phyloP scores from a whole-genome alignment of 345 rosid genomes.

The Laguncularia racemosa region DNA sequence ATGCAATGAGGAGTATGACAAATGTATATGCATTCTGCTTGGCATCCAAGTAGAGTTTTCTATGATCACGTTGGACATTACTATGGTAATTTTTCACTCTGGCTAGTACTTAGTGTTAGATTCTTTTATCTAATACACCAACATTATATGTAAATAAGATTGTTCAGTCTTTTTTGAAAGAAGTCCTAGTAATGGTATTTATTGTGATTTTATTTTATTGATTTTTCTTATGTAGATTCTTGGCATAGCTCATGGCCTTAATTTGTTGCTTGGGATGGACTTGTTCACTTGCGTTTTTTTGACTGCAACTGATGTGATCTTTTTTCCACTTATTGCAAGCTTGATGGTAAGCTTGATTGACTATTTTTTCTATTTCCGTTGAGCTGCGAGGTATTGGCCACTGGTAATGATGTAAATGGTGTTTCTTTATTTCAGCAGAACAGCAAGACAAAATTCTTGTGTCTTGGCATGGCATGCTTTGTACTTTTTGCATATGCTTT shows the following conservation, averaged over 20 bases:
- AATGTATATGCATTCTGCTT: slow-evolving; percentile 58
- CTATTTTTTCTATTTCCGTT: slow-evolving; percentile 1
- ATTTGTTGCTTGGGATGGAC: slow-evolving; percentile 79
- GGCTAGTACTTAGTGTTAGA: not conserved
- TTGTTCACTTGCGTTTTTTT: slow-evolving; percentile 74
- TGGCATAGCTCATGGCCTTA: slow-evolving; percentile 90
- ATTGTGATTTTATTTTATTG: slow-evolving; percentile 10
- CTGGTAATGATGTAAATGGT: not conserved
- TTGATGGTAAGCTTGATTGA: slow-evolving; percentile 46
- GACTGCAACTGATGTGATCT: slow-evolving; percentile 77
- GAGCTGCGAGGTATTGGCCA: slow-evolving; percentile 3
- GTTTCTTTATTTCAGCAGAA: slow-evolving; percentile 41
- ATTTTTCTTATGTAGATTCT: slow-evolving; percentile 50
- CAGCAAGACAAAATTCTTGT: slow-evolving; percentile 45
- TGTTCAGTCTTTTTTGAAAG: not conserved
- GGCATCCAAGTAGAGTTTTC: slow-evolving; percentile 88
- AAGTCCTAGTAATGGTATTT: not conserved
- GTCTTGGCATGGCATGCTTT: slow-evolving; percentile 47
- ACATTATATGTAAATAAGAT: too few species aligned
- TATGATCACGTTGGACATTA: slow-evolving; percentile 64
- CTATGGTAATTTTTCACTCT: slow-evolving; percentile 42
- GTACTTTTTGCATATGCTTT: slow-evolving; percentile 51
- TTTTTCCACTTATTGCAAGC: slow-evolving; percentile 71
- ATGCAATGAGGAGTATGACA: slow-evolving; percentile 85
- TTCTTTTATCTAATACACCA: too few species aligned